Conservation (phyloP, 1,284 basidiomycete genomes). For the Sporisorium sorghi region DNA sequence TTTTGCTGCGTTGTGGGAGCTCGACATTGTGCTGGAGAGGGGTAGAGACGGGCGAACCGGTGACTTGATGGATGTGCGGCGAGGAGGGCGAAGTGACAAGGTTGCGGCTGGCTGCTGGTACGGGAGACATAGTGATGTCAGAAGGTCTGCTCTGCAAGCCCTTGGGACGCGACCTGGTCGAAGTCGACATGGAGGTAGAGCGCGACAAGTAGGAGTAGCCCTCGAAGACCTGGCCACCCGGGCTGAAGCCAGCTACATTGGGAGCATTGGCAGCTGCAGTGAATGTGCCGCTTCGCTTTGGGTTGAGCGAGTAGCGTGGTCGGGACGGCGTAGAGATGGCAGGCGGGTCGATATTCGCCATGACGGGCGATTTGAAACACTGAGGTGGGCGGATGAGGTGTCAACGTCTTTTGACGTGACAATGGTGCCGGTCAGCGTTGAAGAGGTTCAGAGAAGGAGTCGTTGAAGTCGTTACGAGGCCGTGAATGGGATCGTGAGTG, state of each 20-base stretch:
- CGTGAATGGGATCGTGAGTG: conserved; percentile 6
- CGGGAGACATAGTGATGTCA: conserved; percentile 5
- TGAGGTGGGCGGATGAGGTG: not conserved
- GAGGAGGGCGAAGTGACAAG: conserved; percentile 28
- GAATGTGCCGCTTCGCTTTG: conserved; percentile 32
- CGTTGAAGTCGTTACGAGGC: conserved; percentile 17
- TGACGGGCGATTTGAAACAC: conserved; percentile 1
- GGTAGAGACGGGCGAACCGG: conserved; percentile 13
- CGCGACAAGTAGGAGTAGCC: conserved; percentile 62
- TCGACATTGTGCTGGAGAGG: conserved; percentile 13
- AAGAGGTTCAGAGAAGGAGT: not conserved
- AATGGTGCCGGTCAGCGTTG: too few relatives aligned
- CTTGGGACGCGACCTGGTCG: conserved; percentile 53
- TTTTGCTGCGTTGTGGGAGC: conserved; percentile 28
- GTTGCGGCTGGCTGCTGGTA: conserved; percentile 3
- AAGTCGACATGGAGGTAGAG: conserved; percentile 57
- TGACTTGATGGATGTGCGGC: conserved; percentile 8
- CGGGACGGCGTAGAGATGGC: conserved; percentile 50
- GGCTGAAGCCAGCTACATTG: conserved; percentile 58
- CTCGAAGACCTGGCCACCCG: conserved; percentile 56
- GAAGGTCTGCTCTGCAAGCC: conserved; percentile 37
- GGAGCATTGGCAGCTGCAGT: conserved; percentile 12
- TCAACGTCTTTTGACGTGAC: not conserved
- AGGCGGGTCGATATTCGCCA: conserved; percentile 28
- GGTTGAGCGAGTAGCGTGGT: conserved; percentile 33